Evolutionary conservation across 139 green algal species (phyloP), one percentile per base, ranked within the genome.

Genomic region (Chlamydomonas incerta): DNA sequence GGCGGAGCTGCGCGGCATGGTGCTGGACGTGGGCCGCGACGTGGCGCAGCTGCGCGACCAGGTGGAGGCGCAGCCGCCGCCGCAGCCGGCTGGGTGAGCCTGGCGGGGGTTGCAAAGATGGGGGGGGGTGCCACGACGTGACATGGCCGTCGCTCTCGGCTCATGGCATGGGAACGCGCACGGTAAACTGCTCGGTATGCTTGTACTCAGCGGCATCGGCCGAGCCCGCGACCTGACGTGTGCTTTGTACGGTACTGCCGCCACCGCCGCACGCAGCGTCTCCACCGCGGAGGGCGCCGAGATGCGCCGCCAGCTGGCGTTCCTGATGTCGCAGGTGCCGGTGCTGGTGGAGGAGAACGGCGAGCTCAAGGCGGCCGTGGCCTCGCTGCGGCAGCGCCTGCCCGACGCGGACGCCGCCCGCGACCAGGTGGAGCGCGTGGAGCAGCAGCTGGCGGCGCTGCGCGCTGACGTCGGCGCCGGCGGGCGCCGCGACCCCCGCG

Each of bases 11-110:
- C 72, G 62, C 41, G 23, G 62, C 82, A 34, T 72, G 37, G 41
- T 82, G 41, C 35, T 50, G 46, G 66, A 33, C 21, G 20, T 82
- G 4, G 50, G 41, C 72, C 71, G 72, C 29, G 82, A 82, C 31
- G 72, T 87, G 33, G 52, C 58, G 8, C 60, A 81, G 21, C 60
- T 87, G 60, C 68, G 65, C 23, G 60, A 87, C 72, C 82, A 87
- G 62, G 29, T 82, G 68, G 21, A 47, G 50, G 52, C n/a, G 23
- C 65, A 69, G 37, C 6, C 4, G 29, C 21, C n/a, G 50, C 31
- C 34, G 28, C 11, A 29, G 57, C 26, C 10, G 60, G 60, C 60
- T 50, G 41, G 41, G 41, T 50, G 41, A 50, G 41, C n/a, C n/a
- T n/a, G n/a, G n/a, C n/a, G n/a, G n/a, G n/a, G n/a, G n/a, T n/a